Evolutionary conservation across 352 stramenopile genomes (phyloP).

Genomic region (Peronospora farinosa): DNA sequence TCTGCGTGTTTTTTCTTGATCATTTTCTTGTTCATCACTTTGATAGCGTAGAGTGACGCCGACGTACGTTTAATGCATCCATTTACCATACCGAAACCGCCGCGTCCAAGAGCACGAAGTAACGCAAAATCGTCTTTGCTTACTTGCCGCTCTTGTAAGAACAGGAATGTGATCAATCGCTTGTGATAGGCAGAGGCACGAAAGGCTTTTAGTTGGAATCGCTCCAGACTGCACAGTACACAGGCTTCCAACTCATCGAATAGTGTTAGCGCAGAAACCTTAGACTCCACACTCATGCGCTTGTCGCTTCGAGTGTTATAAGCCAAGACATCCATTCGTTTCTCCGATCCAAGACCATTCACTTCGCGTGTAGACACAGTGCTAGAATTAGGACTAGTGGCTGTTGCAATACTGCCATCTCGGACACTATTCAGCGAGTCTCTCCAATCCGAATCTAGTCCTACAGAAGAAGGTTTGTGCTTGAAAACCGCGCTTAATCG

Average conservation of each 20-base stretch:
- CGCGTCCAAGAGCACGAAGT: slow-evolving; percentile 92
- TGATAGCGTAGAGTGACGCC: slow-evolving; percentile 78
- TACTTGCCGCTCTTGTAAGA: slow-evolving; percentile 84
- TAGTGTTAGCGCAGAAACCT: slow-evolving; percentile 27
- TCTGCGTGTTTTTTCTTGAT: slow-evolving; percentile 90
- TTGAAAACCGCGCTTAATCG: slow-evolving; percentile 43
- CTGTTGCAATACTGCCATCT: slow-evolving; percentile 23
- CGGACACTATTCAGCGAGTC: slow-evolving; percentile 26
- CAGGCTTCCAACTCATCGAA: slow-evolving; percentile 76
- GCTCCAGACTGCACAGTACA: slow-evolving; percentile 61
- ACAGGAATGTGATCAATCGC: slow-evolving; percentile 87
- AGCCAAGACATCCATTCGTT: slow-evolving; percentile 9
- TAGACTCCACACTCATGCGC: slow-evolving; percentile 17
- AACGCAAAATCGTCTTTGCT: slow-evolving; percentile 94
- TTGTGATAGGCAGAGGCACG: slow-evolving; percentile 69
- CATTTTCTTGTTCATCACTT: slow-evolving; percentile 86
- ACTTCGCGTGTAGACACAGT: slow-evolving; percentile 25
- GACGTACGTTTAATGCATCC: slow-evolving; percentile 93
- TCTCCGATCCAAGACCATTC: slow-evolving; percentile 23
- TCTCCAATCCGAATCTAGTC: slow-evolving; percentile 8
- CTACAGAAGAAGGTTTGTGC: slow-evolving; percentile 14
- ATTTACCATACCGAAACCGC: slow-evolving; percentile 95
- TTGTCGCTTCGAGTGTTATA: slow-evolving; percentile 13
- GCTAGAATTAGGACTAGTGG: slow-evolving; percentile 12
- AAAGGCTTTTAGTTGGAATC: slow-evolving; percentile 72